Base-by-base conservation (phyloP, 495 filamentous ascomycete genomes). In the Penicillium psychrofluorescens region DNA sequence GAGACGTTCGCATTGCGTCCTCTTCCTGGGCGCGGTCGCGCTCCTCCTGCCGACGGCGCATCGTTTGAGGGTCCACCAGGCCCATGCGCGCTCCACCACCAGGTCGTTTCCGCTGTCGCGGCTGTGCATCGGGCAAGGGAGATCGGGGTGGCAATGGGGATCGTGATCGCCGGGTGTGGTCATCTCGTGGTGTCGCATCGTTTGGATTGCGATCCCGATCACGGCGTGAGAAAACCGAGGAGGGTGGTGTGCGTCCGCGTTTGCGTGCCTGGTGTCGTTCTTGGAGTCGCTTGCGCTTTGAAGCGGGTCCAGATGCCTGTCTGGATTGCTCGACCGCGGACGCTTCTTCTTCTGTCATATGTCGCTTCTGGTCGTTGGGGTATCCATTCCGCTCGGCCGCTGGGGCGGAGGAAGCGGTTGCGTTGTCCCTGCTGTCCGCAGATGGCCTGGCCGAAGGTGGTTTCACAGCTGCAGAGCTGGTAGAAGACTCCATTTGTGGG, bases 91-190 rank as follows among this genome's bases (percentile, higher is more conserved):
- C 77, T 37, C 85, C 82, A 46, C 80, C 85, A 11, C 90, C 90
- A 8, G 92, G 92, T 12, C 88, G 81, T 66, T 96, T 96, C 32
- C 84, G 84, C 55, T 85, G 85, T 13, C 85, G 81, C 7, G 82
- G 43, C 36, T 61, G 57, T 35, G 62, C 58, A 38, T 73, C 67
- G 8, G 67, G 67, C 8, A 65, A 62, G 8, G 64, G 66, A 2
- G 67, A 70, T 34, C 67, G 63, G 32, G 50, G 59, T 29, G 51
- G 63, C 3, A 67, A 44, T 7, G 69, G 64, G 11, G 69, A 71
- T 6, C 53, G 59, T 33, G 68, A 71, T 36, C 68, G 55, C 32
- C 56, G 56, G 10, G 50, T 50, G 12, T 40, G 40, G 12, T 53
- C 52, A 31, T 61, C 54, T 13, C 59, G 56, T n/a, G 55, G 38